Evolutionary conservation across 495 filamentous ascomycete genomes (phyloP).

Genomic region (Tuber microsphaerosporum): DNA sequence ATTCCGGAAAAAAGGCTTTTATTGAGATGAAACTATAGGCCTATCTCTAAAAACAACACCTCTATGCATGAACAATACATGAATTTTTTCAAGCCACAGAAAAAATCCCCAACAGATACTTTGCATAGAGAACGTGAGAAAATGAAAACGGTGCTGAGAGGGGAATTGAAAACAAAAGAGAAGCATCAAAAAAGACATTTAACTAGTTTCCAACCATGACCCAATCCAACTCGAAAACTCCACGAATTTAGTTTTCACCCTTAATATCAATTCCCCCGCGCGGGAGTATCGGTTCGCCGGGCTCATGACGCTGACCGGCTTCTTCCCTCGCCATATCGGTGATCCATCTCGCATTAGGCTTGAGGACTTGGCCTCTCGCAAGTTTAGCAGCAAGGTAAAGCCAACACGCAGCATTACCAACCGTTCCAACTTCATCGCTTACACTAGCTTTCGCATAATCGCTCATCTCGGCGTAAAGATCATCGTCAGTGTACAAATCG

Average conservation of each 20-base stretch:
- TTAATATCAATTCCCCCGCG: conserved; percentile 29
- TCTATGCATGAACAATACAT: conserved; percentile 1
- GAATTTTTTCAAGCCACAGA: background rate
- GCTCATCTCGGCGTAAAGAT: conserved; percentile 60
- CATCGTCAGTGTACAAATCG: conserved; percentile 60
- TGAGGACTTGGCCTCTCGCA: conserved; percentile 47
- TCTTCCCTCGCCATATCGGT: conserved; percentile 70
- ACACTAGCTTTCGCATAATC: conserved; percentile 59
- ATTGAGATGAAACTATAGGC: background rate
- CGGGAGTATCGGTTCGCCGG: conserved; percentile 56
- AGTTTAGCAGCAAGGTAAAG: conserved; percentile 65
- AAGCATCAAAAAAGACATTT: background rate
- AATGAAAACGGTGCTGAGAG: background rate
- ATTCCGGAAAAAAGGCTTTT: background rate
- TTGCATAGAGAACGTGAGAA: background rate
- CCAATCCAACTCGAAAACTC: background rate
- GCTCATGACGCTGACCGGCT: conserved; percentile 53
- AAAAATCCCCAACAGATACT: background rate
- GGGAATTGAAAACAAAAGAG: background rate
- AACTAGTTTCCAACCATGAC: background rate
- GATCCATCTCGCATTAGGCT: conserved; percentile 58
- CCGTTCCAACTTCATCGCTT: conserved; percentile 75
- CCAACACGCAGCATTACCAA: conserved; percentile 72
- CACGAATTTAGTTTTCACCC: conserved; percentile 2
- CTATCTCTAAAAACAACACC: background rate